Evolutionary conservation across 768 basidiomycete genomes (phyloP).

Genomic region (Fomitopsis serialis): DNA sequence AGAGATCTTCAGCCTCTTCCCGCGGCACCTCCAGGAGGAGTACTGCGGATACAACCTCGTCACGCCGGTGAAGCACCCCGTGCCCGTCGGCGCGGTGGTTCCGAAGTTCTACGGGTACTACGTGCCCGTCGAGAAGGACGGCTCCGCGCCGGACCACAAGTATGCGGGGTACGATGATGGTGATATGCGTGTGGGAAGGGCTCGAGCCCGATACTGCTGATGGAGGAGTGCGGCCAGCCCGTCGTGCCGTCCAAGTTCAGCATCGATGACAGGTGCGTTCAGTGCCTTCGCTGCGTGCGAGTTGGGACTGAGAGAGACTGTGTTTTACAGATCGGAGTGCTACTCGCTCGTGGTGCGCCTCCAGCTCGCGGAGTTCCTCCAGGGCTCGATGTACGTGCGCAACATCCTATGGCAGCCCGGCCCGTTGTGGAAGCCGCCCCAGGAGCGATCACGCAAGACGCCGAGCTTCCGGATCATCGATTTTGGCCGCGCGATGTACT

Average conservation of each 20-base stretch:
- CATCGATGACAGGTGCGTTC: slow-evolving; percentile 11
- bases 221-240: slow-evolving; percentile 42
- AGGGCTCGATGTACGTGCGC: slow-evolving; percentile 35
- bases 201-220: slow-evolving; percentile 36
- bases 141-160: neutral
- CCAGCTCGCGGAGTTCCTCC: slow-evolving; percentile 32
- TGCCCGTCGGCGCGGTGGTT: slow-evolving; percentile 44
- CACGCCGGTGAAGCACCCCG: slow-evolving; percentile 35
- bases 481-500: slow-evolving; percentile 34
- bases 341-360: slow-evolving; percentile 35
- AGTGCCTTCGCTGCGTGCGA: neutral
- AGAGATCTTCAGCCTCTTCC: slow-evolving; percentile 39
- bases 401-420: slow-evolving; percentile 42
- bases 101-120: slow-evolving; percentile 69
- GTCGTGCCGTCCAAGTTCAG: slow-evolving; percentile 23
- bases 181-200: slow-evolving; percentile 7
- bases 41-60: slow-evolving; percentile 46
- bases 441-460: slow-evolving; percentile 18
- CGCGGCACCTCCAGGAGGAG: slow-evolving; percentile 40
- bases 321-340: slow-evolving; percentile 16
- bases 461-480: slow-evolving; percentile 47
- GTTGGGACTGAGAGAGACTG: neutral
- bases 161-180: slow-evolving; percentile 13
- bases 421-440: slow-evolving; percentile 28
- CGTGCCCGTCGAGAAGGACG: slow-evolving; percentile 17